Percentiles rank a stretch among this genome's conserved stretches.
phyloP scores from a whole-genome alignment of 352 stramenopile genomes.

The Phytophthora aleatoria region DNA sequence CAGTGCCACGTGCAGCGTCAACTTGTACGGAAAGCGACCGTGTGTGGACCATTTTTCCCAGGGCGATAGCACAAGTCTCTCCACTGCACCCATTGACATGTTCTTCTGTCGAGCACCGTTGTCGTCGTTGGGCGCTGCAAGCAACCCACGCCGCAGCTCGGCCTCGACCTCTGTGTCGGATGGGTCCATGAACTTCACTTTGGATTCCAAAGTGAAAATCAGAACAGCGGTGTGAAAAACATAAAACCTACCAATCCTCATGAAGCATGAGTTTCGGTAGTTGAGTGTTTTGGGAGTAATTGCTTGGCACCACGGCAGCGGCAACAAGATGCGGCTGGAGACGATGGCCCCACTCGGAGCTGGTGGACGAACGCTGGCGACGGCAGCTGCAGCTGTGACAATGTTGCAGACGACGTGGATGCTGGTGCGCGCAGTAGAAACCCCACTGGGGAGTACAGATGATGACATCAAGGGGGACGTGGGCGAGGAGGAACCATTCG shows the following conservation, averaged over 20 bases:
- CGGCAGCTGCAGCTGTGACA: slow-evolving; percentile 1
- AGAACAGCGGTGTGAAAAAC: not conserved
- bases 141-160: slow-evolving; percentile 34
- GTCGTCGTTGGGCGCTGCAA: slow-evolving; percentile 14
- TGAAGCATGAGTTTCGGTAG: slow-evolving; percentile 19
- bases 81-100: slow-evolving; percentile 47
- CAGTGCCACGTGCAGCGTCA: slow-evolving; percentile 78
- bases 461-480: slow-evolving; percentile 1
- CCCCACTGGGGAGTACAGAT: slow-evolving; percentile 4
- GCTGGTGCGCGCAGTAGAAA: slow-evolving; percentile 4
- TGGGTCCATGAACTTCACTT: slow-evolving; percentile 21
- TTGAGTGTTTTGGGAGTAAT: slow-evolving; percentile 9
- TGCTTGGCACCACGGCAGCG: slow-evolving; percentile 9
- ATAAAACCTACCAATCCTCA: slow-evolving; percentile 7
- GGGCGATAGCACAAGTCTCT: slow-evolving; percentile 74
- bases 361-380: slow-evolving; percentile 3
- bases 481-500: slow-evolving; percentile 11
- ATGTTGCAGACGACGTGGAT: slow-evolving; percentile 10
- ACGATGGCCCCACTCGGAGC: slow-evolving; percentile 5
- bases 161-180: slow-evolving; percentile 16
- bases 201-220: not conserved
- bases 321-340: slow-evolving; percentile 14
- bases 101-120: not conserved
- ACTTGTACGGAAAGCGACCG: slow-evolving; percentile 85
- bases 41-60: slow-evolving; percentile 80